Percentiles rank a stretch among this genome's conserved stretches.
phyloP scores from a whole-genome alignment of 257 asterid species.

The Capsicum pubescens region DNA sequence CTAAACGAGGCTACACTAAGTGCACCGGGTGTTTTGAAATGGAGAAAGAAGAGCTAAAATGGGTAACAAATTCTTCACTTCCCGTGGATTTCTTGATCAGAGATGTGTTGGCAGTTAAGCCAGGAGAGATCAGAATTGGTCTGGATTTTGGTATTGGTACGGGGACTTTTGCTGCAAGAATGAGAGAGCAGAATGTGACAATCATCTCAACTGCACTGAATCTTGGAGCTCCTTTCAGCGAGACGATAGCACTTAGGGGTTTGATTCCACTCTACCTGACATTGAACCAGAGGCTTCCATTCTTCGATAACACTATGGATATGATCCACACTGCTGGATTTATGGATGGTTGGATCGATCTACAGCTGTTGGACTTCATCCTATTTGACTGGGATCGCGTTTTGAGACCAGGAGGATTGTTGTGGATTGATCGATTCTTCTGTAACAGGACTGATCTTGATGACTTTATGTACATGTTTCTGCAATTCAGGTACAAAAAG shows the following conservation, averaged over 20 bases:
- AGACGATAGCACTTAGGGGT: constrained; percentile 82
- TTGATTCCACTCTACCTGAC: constrained; percentile 72
- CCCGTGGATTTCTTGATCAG: constrained; percentile 56
- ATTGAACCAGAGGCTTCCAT: constrained; percentile 83
- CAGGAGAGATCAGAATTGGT: constrained; percentile 75
- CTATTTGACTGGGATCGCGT: constrained; percentile 91
- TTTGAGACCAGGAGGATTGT: constrained; percentile 84
- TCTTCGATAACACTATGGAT: constrained; percentile 91
- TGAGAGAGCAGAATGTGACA: constrained; percentile 79
- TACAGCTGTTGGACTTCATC: constrained; percentile 75
- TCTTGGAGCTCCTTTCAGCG: constrained; percentile 89
- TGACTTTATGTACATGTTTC: constrained; percentile 83
- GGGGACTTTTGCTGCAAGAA: constrained; percentile 82
- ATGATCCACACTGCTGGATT: constrained; percentile 81
- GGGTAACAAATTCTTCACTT: constrained; percentile 56
- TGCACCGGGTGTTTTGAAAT: constrained; percentile 86
- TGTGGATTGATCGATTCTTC: constrained; percentile 85
- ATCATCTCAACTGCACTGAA: constrained; percentile 76
- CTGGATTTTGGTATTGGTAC: constrained; percentile 81
- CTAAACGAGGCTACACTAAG: constrained; percentile 66
- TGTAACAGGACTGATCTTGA: constrained; percentile 80
- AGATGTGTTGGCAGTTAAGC: constrained; percentile 60
- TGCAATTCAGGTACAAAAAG: constrained; percentile 87
- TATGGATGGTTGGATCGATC: constrained; percentile 93
- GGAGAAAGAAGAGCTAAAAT: constrained; percentile 78